Evolutionary conservation across 331 rosid species (phyloP).

Genomic region (Phaseolus coccineus): DNA sequence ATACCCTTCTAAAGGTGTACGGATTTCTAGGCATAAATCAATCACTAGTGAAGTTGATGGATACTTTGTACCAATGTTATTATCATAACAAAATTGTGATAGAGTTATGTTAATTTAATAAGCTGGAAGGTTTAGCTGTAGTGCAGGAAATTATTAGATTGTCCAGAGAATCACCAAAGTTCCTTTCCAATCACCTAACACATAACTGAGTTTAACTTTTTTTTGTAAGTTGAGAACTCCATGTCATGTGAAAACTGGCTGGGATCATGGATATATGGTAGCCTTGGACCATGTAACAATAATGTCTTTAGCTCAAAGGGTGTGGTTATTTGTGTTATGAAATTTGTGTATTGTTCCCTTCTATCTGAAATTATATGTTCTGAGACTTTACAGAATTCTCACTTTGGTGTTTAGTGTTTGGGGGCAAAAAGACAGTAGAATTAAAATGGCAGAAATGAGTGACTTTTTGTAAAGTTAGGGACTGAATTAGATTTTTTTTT

Average conservation of each 20-base stretch:
- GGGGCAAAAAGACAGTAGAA: neutral
- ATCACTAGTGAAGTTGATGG: neutral
- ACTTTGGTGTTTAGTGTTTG: neutral
- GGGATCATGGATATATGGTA: neutral
- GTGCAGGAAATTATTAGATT: neutral
- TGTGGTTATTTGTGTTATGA: neutral
- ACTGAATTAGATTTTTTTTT: neutral
- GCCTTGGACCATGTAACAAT: neutral
- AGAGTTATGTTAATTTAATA: slow-evolving; percentile 1
- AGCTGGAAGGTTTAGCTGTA: slow-evolving; percentile 8
- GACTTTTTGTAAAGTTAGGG: neutral
- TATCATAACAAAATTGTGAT: too few species aligned
- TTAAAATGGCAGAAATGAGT: neutral
- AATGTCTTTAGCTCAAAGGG: neutral
- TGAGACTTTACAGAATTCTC: neutral
- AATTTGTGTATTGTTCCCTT: neutral
- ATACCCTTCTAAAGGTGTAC: too few species aligned
- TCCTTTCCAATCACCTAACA: neutral
- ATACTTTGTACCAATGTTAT: neutral
- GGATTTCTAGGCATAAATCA: too few species aligned
- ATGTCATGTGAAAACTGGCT: neutral
- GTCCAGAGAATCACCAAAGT: neutral
- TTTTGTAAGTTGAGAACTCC: neutral
- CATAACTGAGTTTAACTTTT: neutral
- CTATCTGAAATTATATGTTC: neutral